Evolutionary conservation across 352 stramenopile genomes (phyloP).

Genomic region (Phytophthora quininea): DNA sequence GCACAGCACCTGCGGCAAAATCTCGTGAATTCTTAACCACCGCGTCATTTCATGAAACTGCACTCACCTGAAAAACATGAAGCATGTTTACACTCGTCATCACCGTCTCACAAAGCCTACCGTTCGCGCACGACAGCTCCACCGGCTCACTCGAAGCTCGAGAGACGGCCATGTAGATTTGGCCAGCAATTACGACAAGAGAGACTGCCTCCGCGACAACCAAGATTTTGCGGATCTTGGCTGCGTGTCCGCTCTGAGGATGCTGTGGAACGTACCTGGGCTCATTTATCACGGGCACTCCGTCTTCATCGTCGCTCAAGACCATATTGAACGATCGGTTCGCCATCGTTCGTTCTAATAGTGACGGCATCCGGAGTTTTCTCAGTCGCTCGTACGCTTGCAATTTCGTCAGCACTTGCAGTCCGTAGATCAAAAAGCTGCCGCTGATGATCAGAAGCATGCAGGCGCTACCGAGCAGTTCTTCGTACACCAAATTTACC

Average conservation of each 20-base stretch:
- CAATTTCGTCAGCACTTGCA: slow-evolving; percentile 41
- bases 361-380: slow-evolving; percentile 39
- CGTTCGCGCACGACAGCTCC: slow-evolving; percentile 69
- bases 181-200: slow-evolving; percentile 39
- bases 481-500: slow-evolving; percentile 40
- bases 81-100: slow-evolving; percentile 43
- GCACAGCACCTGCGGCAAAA: slow-evolving; percentile 5
- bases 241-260: slow-evolving; percentile 34
- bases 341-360: slow-evolving; percentile 39
- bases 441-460: slow-evolving; percentile 52
- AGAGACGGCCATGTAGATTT: slow-evolving; percentile 57
- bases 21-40: no score
- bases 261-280: slow-evolving; percentile 14
- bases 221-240: slow-evolving; percentile 46
- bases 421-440: slow-evolving; percentile 48
- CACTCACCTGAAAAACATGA: slow-evolving; percentile 49
- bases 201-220: slow-evolving; percentile 41
- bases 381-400: slow-evolving; percentile 40
- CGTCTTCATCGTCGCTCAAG: slow-evolving; percentile 45
- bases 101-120: slow-evolving; percentile 51
- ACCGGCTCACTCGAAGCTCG: slow-evolving; percentile 28
- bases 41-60: no score
- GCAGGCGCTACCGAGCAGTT: slow-evolving; percentile 41
- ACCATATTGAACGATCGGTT: slow-evolving; percentile 43
- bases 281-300: slow-evolving; percentile 17